Evolutionary conservation across 352 stramenopile genomes (phyloP), one percentile per base, ranked within the genome.

Genomic region (Aphanomyces stellatus): DNA sequence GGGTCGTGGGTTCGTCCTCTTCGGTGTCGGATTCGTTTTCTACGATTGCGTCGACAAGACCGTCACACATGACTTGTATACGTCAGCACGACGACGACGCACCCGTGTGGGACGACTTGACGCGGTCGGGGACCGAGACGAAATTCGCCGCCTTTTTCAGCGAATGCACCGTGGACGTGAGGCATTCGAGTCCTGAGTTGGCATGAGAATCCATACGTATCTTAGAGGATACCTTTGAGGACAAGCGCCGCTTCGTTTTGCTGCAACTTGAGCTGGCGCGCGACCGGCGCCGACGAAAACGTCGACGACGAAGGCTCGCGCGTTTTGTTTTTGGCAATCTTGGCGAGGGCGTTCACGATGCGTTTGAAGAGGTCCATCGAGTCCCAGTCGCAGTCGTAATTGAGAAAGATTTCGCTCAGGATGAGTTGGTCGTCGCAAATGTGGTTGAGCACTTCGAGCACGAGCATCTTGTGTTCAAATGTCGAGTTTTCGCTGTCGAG

Each of bases 321-420:
- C 19, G 85, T 81, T 61, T 87, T 85, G 13, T 91, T 92, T 74
- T 98, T 97, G 13, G 96, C 92, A 11, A 98, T 88, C 74, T 97
- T 96, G 2, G 95, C 93, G 3, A 99, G 81, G 33, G 95, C 91
- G 65, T 98, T 82, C 0, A 99, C 87, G 71, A 99, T 99, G 60
- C 98, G 89, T 72, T 98, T 96, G 82, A 99, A 99, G 41, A 99
- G 75, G 73, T 99, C 94, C 31, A 96, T 94, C 2, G 77, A 89
- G 79, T 98, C 92, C 75, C 98, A 97, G 75, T 99, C 97, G 70
- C 97, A 99, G 74, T 99, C 98, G 78, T 99, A 99, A 72, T 99
- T 99, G 22, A 99, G 77, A 72, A 99, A 99, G 46, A 99, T 91
- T 72, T 99, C 96, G 0, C 97, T 90, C 3, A 99, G 76, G 15